These are phyloP conservation scores for Backusella psychrophila DNA, from an alignment of 192 early-diverging fungal genomes.

Conservation along the genomic window DNA sequence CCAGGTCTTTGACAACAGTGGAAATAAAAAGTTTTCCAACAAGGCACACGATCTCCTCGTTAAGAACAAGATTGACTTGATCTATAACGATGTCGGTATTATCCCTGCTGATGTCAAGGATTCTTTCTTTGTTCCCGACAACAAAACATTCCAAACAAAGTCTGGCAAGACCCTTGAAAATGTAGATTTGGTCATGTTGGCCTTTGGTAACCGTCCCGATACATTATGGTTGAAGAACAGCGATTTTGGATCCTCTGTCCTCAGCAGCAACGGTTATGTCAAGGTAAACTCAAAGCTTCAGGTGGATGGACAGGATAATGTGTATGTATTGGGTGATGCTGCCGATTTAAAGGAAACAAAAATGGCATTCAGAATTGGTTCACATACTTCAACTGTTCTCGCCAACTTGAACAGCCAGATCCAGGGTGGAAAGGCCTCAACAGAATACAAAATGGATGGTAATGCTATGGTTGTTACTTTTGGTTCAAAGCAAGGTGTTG, in stretches of 20 bases:
- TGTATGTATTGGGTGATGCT: constrained; percentile 41
- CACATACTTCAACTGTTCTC: constrained; percentile 15
- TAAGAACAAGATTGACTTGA: constrained; percentile 21
- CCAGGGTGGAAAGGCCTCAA: constrained; percentile 11
- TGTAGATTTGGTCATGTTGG: constrained; percentile 34
- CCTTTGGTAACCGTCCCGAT: constrained; percentile 26
- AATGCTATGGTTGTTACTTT: constrained; percentile 27
- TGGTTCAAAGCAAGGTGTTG: constrained; percentile 18
- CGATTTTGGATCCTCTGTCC: neutral
- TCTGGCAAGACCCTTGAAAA: constrained; percentile 14
- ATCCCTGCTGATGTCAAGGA: neutral
- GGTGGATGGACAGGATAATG: constrained; percentile 15
- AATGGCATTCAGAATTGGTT: constrained; percentile 21
- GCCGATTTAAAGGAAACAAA: constrained; percentile 37
- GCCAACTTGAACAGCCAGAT: constrained; percentile 26
- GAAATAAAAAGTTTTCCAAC: constrained; percentile 17
- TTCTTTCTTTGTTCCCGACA: neutral
- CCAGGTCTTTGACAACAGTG: constrained; percentile 33
- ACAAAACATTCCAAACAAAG: constrained; percentile 12
- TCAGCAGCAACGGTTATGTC: neutral
- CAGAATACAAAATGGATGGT: constrained; percentile 26
- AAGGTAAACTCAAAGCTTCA: constrained; percentile 31
- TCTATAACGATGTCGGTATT: constrained; percentile 16
- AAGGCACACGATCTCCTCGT: neutral
- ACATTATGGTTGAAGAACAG: constrained; percentile 7